Evolutionary conservation across 2,329 filamentous ascomycete genomes (phyloP), one percentile per base, ranked within the genome.

Genomic region (Curvularia verruculosa): DNA sequence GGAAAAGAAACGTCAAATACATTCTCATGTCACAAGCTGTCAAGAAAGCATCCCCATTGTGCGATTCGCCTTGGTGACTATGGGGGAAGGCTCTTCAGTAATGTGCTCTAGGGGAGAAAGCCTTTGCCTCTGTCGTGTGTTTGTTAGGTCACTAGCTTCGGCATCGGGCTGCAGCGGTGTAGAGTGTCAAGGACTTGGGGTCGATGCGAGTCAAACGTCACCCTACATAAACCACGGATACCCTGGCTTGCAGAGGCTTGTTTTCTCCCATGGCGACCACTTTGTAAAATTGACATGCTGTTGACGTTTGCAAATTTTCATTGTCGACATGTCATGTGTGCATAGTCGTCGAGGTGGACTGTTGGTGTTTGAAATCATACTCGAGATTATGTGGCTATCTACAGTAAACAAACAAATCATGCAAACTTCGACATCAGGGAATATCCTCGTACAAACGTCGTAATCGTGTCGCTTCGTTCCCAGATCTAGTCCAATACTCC

Each of bases 371-470:
- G 15, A 10, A 13, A 40, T 44, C 28, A 24, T 31, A 23, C 36
- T 45, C 21, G 19, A 34, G 26, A 54, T 49, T 46, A 57, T 29
- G 39, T 19, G 47, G 48, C 36, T 46, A 54, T 54, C 50, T 49
- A 54, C 54, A 41, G 19, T 24, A 28, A 52, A 37, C 9, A 50
- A 49, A 40, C 24, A 21, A n/a, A n/a, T n/a, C n/a, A 44, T 43
- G 29, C 31, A 49, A 54, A 37, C n/a, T 3, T 34, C 39, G 24
- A 48, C 12, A 31, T n/a, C 15, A 41, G 41, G 44, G 54, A 45
- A 54, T 54, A 49, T 57, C 26, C 50, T 57, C 45, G 21, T 54
- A 45, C 37, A 39, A 34, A 26, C 45, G 34, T 54, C 50, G 39
- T 54, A n/a, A 54, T 26, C 29, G 19, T 40, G 28, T 40, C 39